Evolutionary conservation across 1,284 basidiomycete species (phyloP).

Genomic region (Vanrija humicola): DNA sequence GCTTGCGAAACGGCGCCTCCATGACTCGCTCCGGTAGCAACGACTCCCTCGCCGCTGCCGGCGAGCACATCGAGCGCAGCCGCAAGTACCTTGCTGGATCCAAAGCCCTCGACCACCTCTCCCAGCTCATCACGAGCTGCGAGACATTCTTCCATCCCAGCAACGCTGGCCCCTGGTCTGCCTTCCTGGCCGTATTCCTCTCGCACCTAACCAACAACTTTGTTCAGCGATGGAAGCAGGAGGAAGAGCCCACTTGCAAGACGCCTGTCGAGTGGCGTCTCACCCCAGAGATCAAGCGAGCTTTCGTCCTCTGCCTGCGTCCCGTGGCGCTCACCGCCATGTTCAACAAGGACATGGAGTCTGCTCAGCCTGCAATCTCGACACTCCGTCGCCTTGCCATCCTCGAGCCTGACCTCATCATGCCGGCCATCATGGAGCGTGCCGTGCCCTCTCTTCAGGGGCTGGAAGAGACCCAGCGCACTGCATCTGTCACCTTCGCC

Average conservation of each 20-base stretch:
- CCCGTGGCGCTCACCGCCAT: slow-evolving; percentile 89
- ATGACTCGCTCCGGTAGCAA: slow-evolving; percentile 48
- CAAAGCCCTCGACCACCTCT: slow-evolving; percentile 81
- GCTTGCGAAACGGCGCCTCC: slow-evolving; percentile 40
- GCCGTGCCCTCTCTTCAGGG: slow-evolving; percentile 87
- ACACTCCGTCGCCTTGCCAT: slow-evolving; percentile 57
- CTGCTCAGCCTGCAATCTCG: slow-evolving; percentile 51
- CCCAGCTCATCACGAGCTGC: slow-evolving; percentile 83
- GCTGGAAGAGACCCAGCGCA: slow-evolving; percentile 91
- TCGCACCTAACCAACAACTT: slow-evolving; percentile 81
- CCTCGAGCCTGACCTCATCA: slow-evolving; percentile 79
- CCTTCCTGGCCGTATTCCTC: slow-evolving; percentile 65
- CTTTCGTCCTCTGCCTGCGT: slow-evolving; percentile 76
- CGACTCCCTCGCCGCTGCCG: slow-evolving; percentile 42
- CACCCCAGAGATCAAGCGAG: slow-evolving; percentile 73
- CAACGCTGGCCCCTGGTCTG: slow-evolving; percentile 52
- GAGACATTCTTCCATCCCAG: slow-evolving; percentile 61
- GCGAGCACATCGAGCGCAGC: slow-evolving; percentile 37
- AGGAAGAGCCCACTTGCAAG: slow-evolving; percentile 72
- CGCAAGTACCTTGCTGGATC: slow-evolving; percentile 72
- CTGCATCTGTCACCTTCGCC: slow-evolving; percentile 83
- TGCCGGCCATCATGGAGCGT: slow-evolving; percentile 89
- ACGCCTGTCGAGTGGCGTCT: slow-evolving; percentile 70
- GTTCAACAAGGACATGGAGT: slow-evolving; percentile 74
- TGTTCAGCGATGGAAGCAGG: slow-evolving; percentile 74